Conservation (phyloP, 2,329 filamentous ascomycete species). For the Magnaporthales sp. region DNA sequence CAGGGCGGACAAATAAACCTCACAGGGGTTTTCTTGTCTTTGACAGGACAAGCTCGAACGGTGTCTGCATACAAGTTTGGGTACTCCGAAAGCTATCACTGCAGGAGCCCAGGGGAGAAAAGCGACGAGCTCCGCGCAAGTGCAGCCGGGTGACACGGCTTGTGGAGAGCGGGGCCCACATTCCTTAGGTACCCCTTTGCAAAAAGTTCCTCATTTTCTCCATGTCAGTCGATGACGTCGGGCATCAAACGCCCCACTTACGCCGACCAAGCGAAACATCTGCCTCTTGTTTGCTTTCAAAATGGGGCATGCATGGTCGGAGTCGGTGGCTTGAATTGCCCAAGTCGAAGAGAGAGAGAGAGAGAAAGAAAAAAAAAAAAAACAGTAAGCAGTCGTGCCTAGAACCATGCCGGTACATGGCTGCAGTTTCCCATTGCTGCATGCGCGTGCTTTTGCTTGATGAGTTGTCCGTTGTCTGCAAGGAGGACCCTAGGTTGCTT, state of each 20-base stretch:
- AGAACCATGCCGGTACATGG: not conserved
- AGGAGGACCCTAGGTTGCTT: not conserved
- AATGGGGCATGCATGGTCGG: not conserved
- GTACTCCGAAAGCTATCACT: not conserved
- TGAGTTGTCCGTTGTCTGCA: not conserved
- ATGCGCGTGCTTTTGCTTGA: not conserved
- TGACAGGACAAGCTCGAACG: not conserved
- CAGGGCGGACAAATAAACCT: not conserved
- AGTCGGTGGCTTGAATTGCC: not conserved
- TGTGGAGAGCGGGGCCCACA: not conserved
- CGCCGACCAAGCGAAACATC: not conserved
- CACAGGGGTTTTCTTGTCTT: not conserved
- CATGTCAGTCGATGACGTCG: not conserved
- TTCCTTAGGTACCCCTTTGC: not conserved
- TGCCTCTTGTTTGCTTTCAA: not conserved
- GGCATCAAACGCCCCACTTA: not conserved
- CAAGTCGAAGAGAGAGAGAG: too few species aligned
- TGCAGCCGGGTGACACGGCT: not conserved
- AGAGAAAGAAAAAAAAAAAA: too few species aligned
- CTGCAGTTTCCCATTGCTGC: not conserved
- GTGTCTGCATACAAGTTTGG: not conserved
- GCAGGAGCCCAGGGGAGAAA: not conserved
- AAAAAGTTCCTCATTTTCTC: not conserved
- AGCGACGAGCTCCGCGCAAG: not conserved
- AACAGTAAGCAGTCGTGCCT: not conserved